Base-by-base conservation (phyloP, 768 basidiomycete species). In the Ramaria sp. region DNA sequence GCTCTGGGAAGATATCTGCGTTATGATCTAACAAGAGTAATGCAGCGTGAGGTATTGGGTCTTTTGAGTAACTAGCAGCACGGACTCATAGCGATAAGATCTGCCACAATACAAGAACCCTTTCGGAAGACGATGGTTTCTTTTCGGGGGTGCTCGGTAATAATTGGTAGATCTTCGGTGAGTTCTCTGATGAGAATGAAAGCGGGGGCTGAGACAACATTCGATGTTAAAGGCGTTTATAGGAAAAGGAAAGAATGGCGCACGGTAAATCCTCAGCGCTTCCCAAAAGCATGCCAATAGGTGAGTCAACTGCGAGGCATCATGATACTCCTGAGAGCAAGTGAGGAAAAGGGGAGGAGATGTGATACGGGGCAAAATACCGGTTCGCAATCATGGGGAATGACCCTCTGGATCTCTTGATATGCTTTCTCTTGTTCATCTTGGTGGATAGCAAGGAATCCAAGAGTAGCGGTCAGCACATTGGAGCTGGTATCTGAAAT, bases 1-100 rank as follows among this genome's bases (percentile, higher is more conserved):
- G 77, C 8, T 75, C 69, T 1, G 74, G 69, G 56, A 74, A 78
- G 59, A 77, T 74, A 16, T 73, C 66, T 2, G 75, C 69, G 56
- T 78, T 78, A 60, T 76, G 72, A 63, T 77, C 77, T 78, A 37
- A 51, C 18, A 20, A 2, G 5, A 9, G 13, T 22, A 56, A n/a
- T 36, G 27, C 30, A 15, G 15, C 16, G 7, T 8, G 36, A 7
- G 36, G 16, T 16, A 37, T 37, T 37, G 7, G 7, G 12, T 36
- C 34, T 16, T 24, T 39, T 20, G 12, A 57, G 37, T n/a, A n/a
- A 2, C 18, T 16, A 18, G 20, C 24, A 25, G 45, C 16, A 58
- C 75, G 68, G 58, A 78, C 76, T 71, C 42, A 76, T 63, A 57
- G 75, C 76, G 53, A 78, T 57, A 71, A 76, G 71, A 57, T 79